A percentile compares a stretch with the other conserved stretches of the same genome.
phyloP scores from a whole-genome alignment of 2,329 filamentous ascomycete species.

The Pestalotiopsis sp. region DNA sequence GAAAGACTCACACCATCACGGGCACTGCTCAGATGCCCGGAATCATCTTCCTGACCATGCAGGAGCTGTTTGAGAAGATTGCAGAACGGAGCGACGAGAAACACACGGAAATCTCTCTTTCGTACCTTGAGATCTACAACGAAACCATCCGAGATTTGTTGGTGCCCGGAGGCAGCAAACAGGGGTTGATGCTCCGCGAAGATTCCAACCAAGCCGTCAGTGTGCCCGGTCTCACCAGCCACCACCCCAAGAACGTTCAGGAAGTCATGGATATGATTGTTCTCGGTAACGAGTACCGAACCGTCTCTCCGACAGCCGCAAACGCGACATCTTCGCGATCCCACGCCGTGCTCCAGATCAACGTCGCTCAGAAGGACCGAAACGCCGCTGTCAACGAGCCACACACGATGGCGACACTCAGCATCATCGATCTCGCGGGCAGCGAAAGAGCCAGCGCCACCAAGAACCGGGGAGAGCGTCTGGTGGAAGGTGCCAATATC shows the following conservation, averaged over 20 bases:
- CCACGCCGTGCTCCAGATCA: slow-evolving; percentile 96
- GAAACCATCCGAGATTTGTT: slow-evolving; percentile 96
- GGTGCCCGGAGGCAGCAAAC: slow-evolving; percentile 80
- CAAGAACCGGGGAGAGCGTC: slow-evolving; percentile 89
- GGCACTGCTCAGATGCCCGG: slow-evolving; percentile 91
- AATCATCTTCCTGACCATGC: slow-evolving; percentile 99
- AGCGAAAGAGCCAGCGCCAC: slow-evolving; percentile 96
- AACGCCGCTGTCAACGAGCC: slow-evolving; percentile 93
- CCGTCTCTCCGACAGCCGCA: slow-evolving; percentile 94
- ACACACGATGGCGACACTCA: slow-evolving; percentile 96
- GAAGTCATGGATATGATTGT: slow-evolving; percentile 99
- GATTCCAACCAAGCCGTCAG: slow-evolving; percentile 93
- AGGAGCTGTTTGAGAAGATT: slow-evolving; percentile 97
- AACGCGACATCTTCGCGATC: slow-evolving; percentile 97
- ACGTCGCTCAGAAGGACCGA: slow-evolving; percentile 89
- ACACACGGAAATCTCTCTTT: slow-evolving; percentile 85
- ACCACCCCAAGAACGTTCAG: slow-evolving; percentile 86
- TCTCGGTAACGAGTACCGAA: slow-evolving; percentile 89
- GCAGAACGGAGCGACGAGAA: slow-evolving; percentile 85
- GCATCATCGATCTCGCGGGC: slow-evolving; percentile 95
- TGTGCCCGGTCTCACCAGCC: slow-evolving; percentile 87
- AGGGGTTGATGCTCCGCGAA: slow-evolving; percentile 87
- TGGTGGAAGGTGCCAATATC: slow-evolving; percentile 96
- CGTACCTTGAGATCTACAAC: slow-evolving; percentile 98
- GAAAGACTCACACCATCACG: slow-evolving; percentile 97